A percentile compares a stretch with the other conserved stretches of the same genome.
Conservation (phyloP, 2,329 filamentous ascomycete species). For the Colletotrichum sidae region DNA sequence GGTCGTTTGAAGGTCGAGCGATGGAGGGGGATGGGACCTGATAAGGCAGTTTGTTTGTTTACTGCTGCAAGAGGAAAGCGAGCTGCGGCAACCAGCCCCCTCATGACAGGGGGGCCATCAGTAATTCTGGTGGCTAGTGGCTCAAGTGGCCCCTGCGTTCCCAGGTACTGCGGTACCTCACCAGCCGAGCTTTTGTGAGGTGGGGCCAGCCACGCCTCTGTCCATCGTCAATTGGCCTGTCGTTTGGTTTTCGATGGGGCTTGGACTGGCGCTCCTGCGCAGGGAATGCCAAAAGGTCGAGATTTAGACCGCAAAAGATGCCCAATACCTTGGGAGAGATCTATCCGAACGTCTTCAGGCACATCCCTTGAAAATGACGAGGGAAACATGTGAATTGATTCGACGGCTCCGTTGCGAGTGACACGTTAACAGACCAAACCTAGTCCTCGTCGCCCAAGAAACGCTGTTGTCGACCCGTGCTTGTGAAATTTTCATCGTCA, state of each 20-base stretch:
- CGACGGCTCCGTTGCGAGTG: slow-evolving; percentile 20
- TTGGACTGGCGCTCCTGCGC: slow-evolving; percentile 24
- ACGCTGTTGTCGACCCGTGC: not conserved
- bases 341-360: slow-evolving; percentile 15
- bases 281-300: slow-evolving; percentile 3
- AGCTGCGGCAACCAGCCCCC: slow-evolving; percentile 37
- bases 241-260: slow-evolving; percentile 26
- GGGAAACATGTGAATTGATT: slow-evolving; percentile 7
- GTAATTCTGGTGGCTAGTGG: slow-evolving; percentile 32
- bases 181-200: slow-evolving; percentile 25
- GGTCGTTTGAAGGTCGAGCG: slow-evolving; percentile 36
- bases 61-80: slow-evolving; percentile 39
- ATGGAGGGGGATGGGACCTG: slow-evolving; percentile 39
- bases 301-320: slow-evolving; percentile 17
- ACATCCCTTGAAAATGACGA: slow-evolving; percentile 8
- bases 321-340: slow-evolving; percentile 27
- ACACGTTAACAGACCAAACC: slow-evolving; percentile 27
- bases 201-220: slow-evolving; percentile 25
- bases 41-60: slow-evolving; percentile 53
- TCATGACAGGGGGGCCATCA: slow-evolving; percentile 23
- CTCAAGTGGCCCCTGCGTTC: slow-evolving; percentile 32
- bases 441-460: slow-evolving; percentile 24
- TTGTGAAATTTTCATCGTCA: too few species aligned
- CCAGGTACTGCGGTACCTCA: not conserved
- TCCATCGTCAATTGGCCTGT: slow-evolving; percentile 31